Evolutionary conservation across 805 yeast genomes (phyloP).

Genomic region (Candida ficus): DNA sequence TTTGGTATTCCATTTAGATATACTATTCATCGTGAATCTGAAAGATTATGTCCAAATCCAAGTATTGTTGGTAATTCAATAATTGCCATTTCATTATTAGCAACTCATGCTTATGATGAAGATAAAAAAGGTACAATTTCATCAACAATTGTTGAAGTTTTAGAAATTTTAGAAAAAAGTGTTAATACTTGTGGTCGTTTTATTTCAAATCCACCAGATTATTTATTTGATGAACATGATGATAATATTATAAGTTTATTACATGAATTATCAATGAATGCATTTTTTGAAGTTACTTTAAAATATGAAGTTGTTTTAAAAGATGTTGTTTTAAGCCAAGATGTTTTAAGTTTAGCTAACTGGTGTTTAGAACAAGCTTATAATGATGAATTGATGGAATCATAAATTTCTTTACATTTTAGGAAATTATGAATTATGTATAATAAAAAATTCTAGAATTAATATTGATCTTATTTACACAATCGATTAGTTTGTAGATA

Average conservation of each 20-base stretch:
- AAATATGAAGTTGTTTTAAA: conserved; percentile 58
- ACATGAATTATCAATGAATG: conserved; percentile 60
- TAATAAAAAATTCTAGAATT: too few relatives aligned
- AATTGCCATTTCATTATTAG: conserved; percentile 51
- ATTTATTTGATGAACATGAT: conserved; percentile 18
- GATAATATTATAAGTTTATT: conserved; percentile 46
- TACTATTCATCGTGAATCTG: conserved; percentile 41
- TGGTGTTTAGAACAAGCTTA: conserved; percentile 66
- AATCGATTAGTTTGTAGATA: too few relatives aligned
- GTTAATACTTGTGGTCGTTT: conserved; percentile 49
- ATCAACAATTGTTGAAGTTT: conserved; percentile 50
- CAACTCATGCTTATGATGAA: conserved; percentile 58
- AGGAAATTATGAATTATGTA: too few relatives aligned
- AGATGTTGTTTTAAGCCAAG: conserved; percentile 57
- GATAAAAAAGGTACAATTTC: conserved; percentile 53
- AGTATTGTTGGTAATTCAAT: conserved; percentile 64
- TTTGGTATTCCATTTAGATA: conserved; percentile 27
- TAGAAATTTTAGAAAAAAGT: conserved; percentile 56
- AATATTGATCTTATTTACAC: too few relatives aligned
- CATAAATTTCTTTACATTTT: too few relatives aligned
- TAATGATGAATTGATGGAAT: conserved; percentile 34
- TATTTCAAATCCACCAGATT: conserved; percentile 30
- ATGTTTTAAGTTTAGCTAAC: conserved; percentile 62
- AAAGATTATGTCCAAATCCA: conserved; percentile 55
- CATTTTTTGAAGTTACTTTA: conserved; percentile 60